Percentiles rank a stretch among this genome's conserved stretches.
Conservation (phyloP, 2,329 filamentous ascomycete species). For the Penicillium occitanis region DNA sequence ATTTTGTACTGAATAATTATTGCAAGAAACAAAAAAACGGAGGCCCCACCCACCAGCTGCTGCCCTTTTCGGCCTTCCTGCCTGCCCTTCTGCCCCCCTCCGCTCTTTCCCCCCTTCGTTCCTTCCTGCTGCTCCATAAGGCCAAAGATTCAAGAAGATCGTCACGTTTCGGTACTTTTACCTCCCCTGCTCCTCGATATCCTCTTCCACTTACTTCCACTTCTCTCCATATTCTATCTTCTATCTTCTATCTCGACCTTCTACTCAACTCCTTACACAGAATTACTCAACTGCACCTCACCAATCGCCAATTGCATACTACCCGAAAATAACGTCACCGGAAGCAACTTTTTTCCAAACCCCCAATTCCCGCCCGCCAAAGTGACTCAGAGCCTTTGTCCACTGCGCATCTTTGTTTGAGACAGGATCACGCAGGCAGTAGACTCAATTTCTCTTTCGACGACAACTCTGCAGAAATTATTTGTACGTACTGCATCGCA, state of each 20-base stretch:
- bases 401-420: not conserved
- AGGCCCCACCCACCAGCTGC: not conserved
- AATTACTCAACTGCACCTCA: not conserved
- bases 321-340: slow-evolving; percentile 11
- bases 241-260: not conserved
- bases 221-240: not conserved
- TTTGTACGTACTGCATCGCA: slow-evolving; percentile 11
- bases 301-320: slow-evolving; percentile 2
- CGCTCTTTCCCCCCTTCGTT: not conserved
- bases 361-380: not conserved
- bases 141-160: slow-evolving; percentile 6
- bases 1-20: no score
- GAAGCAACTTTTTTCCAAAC: slow-evolving; percentile 14
- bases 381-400: slow-evolving; percentile 14
- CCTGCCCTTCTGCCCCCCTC: not conserved
- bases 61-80: slow-evolving; percentile 11
- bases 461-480: slow-evolving; percentile 1
- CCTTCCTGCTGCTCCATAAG: slow-evolving; percentile 11
- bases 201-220: not conserved
- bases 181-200: not conserved
- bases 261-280: not conserved
- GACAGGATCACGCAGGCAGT: not conserved
- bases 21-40: slow-evolving; percentile 3
- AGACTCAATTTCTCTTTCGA: slow-evolving; percentile 2
- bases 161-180: slow-evolving; percentile 6